phyloP scores from a whole-genome alignment of 2,329 filamentous ascomycete genomes.

The Ceratocystiopsis minuta region DNA sequence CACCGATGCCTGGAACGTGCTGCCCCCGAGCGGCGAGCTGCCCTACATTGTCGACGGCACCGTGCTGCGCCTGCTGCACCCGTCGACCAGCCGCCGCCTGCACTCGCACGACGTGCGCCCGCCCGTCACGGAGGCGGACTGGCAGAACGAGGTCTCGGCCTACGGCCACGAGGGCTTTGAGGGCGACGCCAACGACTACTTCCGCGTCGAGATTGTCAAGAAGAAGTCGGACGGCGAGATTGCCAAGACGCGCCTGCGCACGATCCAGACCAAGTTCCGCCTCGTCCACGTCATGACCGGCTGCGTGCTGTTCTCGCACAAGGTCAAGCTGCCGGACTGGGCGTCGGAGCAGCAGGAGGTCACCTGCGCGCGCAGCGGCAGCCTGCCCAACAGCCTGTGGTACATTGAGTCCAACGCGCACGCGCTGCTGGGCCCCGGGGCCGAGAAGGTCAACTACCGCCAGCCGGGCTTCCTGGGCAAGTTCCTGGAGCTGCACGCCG shows the following conservation, averaged over 20 bases:
- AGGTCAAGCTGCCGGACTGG: conserved; percentile 97
- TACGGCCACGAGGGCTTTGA: conserved; percentile 96
- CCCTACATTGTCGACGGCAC: conserved; percentile 61
- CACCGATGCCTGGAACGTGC: conserved; percentile 64
- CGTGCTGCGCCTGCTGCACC: conserved; percentile 68
- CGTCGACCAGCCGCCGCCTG: conserved; percentile 67
- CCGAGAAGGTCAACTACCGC: conserved; percentile 91
- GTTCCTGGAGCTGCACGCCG: conserved; percentile 90
- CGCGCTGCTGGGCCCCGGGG: conserved; percentile 50
- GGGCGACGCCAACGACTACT: conserved; percentile 90
- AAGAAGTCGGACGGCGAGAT: conserved; percentile 60
- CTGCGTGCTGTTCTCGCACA: conserved; percentile 92
- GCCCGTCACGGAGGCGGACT: conserved; percentile 71
- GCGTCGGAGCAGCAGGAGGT: conserved; percentile 97
- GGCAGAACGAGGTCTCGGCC: conserved; percentile 91
- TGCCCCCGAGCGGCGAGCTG: conserved; percentile 31
- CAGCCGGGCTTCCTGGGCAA: conserved; percentile 93
- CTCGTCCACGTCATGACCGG: conserved; percentile 94
- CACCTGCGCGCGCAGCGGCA: conserved; percentile 84
- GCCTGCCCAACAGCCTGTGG: conserved; percentile 91
- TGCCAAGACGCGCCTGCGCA: conserved; percentile 72
- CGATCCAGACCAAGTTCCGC: conserved; percentile 92
- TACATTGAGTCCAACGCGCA: conserved; percentile 87
- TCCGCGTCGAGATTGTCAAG: conserved; percentile 89
- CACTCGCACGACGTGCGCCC: conserved; percentile 92